Evolutionary conservation across 805 yeast species (phyloP).

Genomic region (Candida sonorensis): DNA sequence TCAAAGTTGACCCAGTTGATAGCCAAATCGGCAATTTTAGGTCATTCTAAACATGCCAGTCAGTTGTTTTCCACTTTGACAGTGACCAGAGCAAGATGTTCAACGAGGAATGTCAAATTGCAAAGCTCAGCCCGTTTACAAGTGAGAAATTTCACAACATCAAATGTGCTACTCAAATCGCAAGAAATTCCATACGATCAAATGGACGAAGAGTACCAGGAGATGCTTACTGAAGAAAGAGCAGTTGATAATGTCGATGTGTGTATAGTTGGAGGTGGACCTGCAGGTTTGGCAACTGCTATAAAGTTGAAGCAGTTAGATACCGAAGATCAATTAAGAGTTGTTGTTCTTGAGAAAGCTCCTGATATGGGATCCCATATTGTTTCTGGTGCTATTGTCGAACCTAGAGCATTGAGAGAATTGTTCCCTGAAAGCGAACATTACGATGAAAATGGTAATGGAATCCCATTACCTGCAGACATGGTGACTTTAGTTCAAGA

Average conservation of each 20-base stretch:
- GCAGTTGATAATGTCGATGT: constrained; percentile 88
- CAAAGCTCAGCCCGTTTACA: no score
- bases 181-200: constrained; percentile 21
- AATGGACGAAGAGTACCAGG: constrained; percentile 37
- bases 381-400: constrained; percentile 90
- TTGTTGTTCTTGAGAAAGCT: constrained; percentile 87
- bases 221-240: constrained; percentile 51
- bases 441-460: constrained; percentile 42
- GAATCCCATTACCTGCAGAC: constrained; percentile 74
- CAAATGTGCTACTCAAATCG: constrained; percentile 5
- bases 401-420: constrained; percentile 83
- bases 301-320: constrained; percentile 84
- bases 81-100: no score
- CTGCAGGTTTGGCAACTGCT: constrained; percentile 94
- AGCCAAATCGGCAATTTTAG: no score
- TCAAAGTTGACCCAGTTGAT: no score
- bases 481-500: constrained; percentile 65
- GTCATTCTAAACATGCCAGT: no score
- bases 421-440: constrained; percentile 65
- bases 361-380: constrained; percentile 90
- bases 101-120: no score
- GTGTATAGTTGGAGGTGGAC: constrained; percentile 96
- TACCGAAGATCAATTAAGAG: constrained; percentile 56
- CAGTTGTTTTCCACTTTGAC: no score
- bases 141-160: constrained; percentile 3